Conservation (phyloP, 257 asterid genomes). For the Solanum tarijense region DNA sequence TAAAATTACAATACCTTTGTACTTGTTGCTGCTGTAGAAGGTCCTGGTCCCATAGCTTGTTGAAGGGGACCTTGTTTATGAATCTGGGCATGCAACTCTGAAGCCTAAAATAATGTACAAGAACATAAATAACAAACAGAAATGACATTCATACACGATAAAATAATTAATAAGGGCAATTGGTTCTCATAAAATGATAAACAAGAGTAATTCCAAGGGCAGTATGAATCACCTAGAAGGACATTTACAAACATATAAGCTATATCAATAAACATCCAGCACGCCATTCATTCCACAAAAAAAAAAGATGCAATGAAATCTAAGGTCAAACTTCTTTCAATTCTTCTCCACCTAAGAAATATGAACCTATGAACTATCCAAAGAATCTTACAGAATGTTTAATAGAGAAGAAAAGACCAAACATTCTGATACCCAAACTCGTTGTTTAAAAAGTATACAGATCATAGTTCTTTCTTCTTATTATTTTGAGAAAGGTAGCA, state of each 20-base stretch:
- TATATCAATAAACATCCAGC: neutral
- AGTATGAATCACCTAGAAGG: neutral
- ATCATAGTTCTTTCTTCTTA: neutral
- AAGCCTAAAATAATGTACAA: constrained; percentile 40
- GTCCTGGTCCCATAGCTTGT: constrained; percentile 69
- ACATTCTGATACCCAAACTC: neutral
- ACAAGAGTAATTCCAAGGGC: neutral
- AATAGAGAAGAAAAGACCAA: neutral
- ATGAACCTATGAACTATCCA: neutral
- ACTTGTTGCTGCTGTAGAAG: constrained; percentile 56
- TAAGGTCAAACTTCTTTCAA: neutral
- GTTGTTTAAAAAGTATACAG: neutral
- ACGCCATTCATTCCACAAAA: neutral
- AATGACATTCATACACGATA: neutral
- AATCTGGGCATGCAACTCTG: constrained; percentile 73
- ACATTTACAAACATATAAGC: neutral
- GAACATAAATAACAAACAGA: neutral
- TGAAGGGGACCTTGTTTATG: constrained; percentile 69
- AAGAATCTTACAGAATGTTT: neutral
- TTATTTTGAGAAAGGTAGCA: neutral
- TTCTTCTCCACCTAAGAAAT: neutral
- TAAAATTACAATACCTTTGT: constrained; percentile 49
- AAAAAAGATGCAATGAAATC: neutral
- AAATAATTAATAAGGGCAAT: neutral
- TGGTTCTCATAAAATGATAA: neutral